Evolutionary conservation across 768 basidiomycete species (phyloP).

Genomic region (Nidularia sp.): DNA sequence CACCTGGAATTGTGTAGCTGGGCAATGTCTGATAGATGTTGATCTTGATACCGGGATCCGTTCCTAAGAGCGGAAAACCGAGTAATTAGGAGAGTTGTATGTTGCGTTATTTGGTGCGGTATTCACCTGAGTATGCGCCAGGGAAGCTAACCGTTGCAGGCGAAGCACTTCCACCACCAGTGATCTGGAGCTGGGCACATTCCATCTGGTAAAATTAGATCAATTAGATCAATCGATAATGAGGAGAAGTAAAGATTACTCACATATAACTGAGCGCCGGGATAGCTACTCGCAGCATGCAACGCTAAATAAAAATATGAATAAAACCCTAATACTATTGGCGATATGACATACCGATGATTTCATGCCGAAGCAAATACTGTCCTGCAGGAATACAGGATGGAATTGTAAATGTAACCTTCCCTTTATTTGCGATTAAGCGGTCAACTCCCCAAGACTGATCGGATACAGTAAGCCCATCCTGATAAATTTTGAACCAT

Average conservation of each 20-base stretch:
- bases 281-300: constrained; percentile 39
- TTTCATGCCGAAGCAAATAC: constrained; percentile 45
- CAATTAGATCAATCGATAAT: neutral
- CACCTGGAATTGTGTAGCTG: constrained; percentile 37
- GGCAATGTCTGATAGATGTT: constrained; percentile 37
- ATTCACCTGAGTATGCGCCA: constrained; percentile 35
- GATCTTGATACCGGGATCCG: constrained; percentile 41
- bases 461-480: constrained; percentile 26
- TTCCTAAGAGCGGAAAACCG: constrained; percentile 13
- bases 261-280: constrained; percentile 54
- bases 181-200: constrained; percentile 41
- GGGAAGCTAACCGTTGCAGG: constrained; percentile 45
- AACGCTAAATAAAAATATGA: constrained; percentile 24
- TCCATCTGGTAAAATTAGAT: constrained; percentile 26
- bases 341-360: constrained; percentile 34
- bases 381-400: constrained; percentile 41
- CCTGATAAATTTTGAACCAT: constrained; percentile 55
- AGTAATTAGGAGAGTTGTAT: neutral
- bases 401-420: constrained; percentile 43
- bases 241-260: constrained; percentile 8
- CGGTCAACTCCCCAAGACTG: constrained; percentile 41
- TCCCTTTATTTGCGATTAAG: constrained; percentile 44
- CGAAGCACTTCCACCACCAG: constrained; percentile 35
- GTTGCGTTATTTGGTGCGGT: neutral
- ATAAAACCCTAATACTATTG: too few relatives aligned